These are phyloP conservation scores for Gnetum montanum DNA, from an alignment of 75 land plant species.

Conservation along the genomic window DNA sequence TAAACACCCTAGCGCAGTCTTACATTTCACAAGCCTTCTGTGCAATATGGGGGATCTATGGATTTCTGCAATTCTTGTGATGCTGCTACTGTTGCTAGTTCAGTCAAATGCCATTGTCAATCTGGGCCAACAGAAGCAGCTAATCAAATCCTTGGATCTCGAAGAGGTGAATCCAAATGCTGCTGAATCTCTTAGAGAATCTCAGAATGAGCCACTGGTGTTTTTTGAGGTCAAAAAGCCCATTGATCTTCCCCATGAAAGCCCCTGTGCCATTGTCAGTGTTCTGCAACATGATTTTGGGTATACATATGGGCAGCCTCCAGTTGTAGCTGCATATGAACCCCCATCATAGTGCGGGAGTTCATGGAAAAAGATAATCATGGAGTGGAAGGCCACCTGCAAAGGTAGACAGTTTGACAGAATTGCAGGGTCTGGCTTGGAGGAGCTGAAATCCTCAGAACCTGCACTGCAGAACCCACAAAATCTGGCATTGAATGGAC, in stretches of 20 bases:
- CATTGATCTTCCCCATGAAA: conserved; percentile 24
- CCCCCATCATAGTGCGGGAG: conserved; percentile 35
- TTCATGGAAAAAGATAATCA: conserved; percentile 12
- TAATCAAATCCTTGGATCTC: not conserved
- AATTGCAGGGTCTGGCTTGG: conserved; percentile 26
- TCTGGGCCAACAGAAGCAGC: not conserved
- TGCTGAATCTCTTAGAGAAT: no score
- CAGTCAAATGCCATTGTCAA: not conserved
- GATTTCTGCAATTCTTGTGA: not conserved
- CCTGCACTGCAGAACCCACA: conserved; percentile 32
- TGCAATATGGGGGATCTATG: no score
- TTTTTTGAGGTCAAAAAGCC: conserved; percentile 52
- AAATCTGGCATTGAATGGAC: conserved; percentile 16
- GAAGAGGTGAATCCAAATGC: conserved; percentile 1
- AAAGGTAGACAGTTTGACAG: conserved; percentile 25
- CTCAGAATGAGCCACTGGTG: conserved; percentile 4
- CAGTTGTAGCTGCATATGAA: conserved; percentile 29
- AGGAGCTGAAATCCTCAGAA: conserved; percentile 28
- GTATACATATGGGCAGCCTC: conserved; percentile 38
- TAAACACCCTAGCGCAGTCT: no score
- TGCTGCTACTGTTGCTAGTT: not conserved
- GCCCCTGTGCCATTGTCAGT: conserved; percentile 31
- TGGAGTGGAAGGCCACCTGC: conserved; percentile 14
- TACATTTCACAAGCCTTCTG: no score
- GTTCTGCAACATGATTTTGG: conserved; percentile 52